Evolutionary conservation across 106 monocot species (phyloP), one percentile per base, ranked within the genome.

Genomic region (Phalaenopsis equestris): DNA sequence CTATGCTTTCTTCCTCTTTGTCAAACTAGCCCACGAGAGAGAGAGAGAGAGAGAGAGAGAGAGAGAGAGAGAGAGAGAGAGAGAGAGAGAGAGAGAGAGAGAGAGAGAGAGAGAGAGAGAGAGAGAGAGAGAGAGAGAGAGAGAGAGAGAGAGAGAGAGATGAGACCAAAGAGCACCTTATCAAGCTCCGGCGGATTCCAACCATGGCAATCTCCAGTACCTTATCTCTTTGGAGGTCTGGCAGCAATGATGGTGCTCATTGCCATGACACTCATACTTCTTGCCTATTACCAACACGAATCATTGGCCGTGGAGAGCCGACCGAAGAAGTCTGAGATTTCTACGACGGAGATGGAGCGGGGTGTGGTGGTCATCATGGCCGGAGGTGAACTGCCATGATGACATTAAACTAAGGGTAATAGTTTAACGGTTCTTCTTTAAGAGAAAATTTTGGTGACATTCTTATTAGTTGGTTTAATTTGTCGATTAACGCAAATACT

Each of bases 351-450:
- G n/a, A 75, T 76, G 72, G 87, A 90, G 73, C 74, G 83, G 1
- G 79, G 74, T 76, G 64, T 86, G 12, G 79, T 86, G 46, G 90
- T 90, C 17, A 82, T 90, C 76, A 88, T 90, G 90, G 90, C 90
- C 21, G 90, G 90, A 77, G 90, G 88, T 48, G 81, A 82, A 42
- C 55, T 72, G 55, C 87, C 87, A n/a, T n/a, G n/a, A n/a, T n/a
- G n/a, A n/a, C n/a, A n/a, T n/a, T n/a, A n/a, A n/a, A n/a, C n/a
- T n/a, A n/a, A n/a, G n/a, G n/a, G n/a, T n/a, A n/a, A n/a, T n/a
- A 30, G 30, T 30, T 30, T 30, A 30, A 30, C 0, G 30, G 30
- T 30, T 30, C 30, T 30, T 30, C 30, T 30, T 30, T 30, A 30
- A 30, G 30, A 30, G 30, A 30, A 30, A 30, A 30, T 30, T 30